Percentiles rank a stretch among this genome's conserved stretches.
Evolutionary conservation across 2,329 filamentous ascomycete genomes (phyloP).

Genomic region (Cercospora janseana): DNA sequence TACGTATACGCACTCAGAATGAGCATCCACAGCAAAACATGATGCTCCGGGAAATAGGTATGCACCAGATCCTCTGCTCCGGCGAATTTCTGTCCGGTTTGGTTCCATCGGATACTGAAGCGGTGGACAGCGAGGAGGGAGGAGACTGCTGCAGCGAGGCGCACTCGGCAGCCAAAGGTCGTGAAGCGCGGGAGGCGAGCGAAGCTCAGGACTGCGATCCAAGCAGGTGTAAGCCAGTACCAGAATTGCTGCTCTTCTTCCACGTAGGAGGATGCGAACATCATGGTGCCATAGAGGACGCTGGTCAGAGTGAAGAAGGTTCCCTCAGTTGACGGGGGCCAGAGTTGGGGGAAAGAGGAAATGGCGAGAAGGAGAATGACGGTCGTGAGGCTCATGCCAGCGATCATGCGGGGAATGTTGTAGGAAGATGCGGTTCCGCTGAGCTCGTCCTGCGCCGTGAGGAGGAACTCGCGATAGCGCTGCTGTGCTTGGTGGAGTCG

Average conservation of each 20-base stretch:
- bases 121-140: slow-evolving; percentile 60
- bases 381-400: slow-evolving; percentile 46
- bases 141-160: slow-evolving; percentile 23
- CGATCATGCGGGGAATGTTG: slow-evolving; percentile 62
- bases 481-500: not conserved
- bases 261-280: slow-evolving; percentile 97
- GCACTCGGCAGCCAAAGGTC: not conserved
- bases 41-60: slow-evolving; percentile 62
- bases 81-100: slow-evolving; percentile 93
- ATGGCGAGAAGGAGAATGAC: slow-evolving; percentile 44
- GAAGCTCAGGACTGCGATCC: slow-evolving; percentile 49
- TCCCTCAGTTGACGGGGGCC: slow-evolving; percentile 47
- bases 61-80: slow-evolving; percentile 86
- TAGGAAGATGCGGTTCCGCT: slow-evolving; percentile 93
- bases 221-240: slow-evolving; percentile 83
- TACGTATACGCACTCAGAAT: slow-evolving; percentile 68
- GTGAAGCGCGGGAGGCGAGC: slow-evolving; percentile 12
- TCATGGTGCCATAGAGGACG: slow-evolving; percentile 71
- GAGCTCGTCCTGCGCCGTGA: slow-evolving; percentile 72
- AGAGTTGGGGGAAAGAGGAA: slow-evolving; percentile 34
- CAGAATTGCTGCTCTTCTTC: slow-evolving; percentile 99
- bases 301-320: slow-evolving; percentile 40
- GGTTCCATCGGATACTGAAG: slow-evolving; percentile 80
- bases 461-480: slow-evolving; percentile 56
- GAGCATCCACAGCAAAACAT: slow-evolving; percentile 69